These are phyloP conservation scores for Tricholoma flavovirens DNA, from an alignment of 768 basidiomycete species.

Conservation along the genomic window DNA sequence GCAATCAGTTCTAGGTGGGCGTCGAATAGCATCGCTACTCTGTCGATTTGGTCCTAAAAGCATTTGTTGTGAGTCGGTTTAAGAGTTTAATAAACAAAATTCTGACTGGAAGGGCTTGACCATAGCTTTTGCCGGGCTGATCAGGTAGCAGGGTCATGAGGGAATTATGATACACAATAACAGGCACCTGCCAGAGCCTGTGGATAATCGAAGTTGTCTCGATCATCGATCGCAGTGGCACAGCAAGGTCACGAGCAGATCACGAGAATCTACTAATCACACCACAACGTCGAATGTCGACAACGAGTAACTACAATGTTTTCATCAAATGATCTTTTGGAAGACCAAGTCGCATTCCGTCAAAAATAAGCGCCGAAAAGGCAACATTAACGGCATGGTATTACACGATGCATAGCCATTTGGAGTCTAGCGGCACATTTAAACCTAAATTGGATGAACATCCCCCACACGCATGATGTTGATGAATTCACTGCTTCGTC, in stretches of 20 bases:
- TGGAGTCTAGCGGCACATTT: not conserved
- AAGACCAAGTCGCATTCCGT: not conserved
- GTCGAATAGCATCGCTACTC: constrained; percentile 51
- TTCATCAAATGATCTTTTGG: not conserved
- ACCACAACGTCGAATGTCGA: too few species aligned
- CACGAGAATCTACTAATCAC: not conserved
- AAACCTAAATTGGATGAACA: not conserved
- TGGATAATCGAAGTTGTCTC: not conserved
- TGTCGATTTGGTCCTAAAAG: constrained; percentile 67
- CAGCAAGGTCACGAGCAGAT: not conserved
- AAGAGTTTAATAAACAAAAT: too few species aligned
- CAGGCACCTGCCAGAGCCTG: too few species aligned
- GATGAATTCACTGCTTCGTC: too few species aligned
- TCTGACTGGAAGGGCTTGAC: constrained; percentile 51
- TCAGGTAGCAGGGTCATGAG: constrained; percentile 2
- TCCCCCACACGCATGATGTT: too few species aligned
- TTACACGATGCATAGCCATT: not conserved
- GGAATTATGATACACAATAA: not conserved
- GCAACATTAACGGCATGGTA: not conserved
- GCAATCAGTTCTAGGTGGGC: constrained; percentile 57
- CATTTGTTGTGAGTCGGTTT: not conserved
- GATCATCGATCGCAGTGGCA: not conserved
- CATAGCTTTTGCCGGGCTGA: constrained; percentile 35
- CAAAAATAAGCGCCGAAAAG: not conserved
- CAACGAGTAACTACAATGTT: too few species aligned